Conservation (phyloP, 1,284 basidiomycete species). For the Puccinia horiana region DNA sequence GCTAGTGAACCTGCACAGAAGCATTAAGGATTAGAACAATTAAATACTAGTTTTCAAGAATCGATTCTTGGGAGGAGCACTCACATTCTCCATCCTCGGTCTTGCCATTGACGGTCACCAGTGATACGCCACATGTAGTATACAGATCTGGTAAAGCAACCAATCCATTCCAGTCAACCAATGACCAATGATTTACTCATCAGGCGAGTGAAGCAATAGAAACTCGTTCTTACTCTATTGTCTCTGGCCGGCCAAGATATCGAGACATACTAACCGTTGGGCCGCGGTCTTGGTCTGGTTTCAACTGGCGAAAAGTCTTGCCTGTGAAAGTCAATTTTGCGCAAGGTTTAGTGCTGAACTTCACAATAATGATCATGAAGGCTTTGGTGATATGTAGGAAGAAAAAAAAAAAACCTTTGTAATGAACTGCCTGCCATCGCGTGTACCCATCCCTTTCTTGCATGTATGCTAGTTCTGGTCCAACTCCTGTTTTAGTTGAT, state of each 20-base stretch:
- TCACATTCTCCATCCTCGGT: conserved; percentile 65
- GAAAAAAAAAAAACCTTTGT: conserved; percentile 17
- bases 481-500: conserved; percentile 56
- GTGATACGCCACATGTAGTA: conserved; percentile 65
- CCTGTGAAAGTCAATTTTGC: neutral
- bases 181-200: too few relatives aligned
- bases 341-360: neutral
- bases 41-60: neutral
- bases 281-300: conserved; percentile 54
- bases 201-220: neutral
- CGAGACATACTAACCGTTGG: conserved; percentile 53
- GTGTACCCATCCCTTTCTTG: conserved; percentile 35
- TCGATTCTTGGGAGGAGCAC: neutral
- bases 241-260: conserved; percentile 63
- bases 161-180: neutral
- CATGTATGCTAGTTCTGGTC: conserved; percentile 56
- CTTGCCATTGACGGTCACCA: conserved; percentile 64
- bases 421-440: conserved; percentile 25
- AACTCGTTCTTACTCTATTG: conserved; percentile 61
- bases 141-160: conserved; percentile 54
- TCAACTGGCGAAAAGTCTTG: conserved; percentile 19
- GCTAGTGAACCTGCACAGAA: conserved; percentile 56
- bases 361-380: neutral
- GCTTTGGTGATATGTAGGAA: neutral
- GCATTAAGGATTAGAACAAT: neutral